Percentiles rank a stretch among this genome's conserved stretches.
Evolutionary conservation across 805 yeast species (phyloP).

Genomic region (Candida gorgasii): DNA sequence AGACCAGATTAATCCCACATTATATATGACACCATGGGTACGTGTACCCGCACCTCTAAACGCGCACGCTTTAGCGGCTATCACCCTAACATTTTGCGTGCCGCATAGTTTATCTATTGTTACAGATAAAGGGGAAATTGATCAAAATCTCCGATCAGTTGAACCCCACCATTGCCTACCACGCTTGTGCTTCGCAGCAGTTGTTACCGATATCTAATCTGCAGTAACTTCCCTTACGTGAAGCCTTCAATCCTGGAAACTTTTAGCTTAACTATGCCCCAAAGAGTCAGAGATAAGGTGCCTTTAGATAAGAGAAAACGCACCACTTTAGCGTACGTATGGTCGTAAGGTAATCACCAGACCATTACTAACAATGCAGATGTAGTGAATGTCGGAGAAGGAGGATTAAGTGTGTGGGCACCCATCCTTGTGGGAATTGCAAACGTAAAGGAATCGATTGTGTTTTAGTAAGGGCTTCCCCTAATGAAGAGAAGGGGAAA

Average conservation of each 20-base stretch:
- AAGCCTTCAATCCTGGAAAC: no score
- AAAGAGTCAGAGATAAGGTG: constrained; percentile 12
- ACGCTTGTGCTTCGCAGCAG: background rate
- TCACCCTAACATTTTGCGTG: no score
- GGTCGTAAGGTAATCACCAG: no score
- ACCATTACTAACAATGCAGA: background rate
- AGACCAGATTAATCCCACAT: background rate
- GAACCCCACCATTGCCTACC: no score
- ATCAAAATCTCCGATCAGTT: no score
- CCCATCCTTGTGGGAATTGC: constrained; percentile 13
- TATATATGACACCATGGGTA: constrained; percentile 4
- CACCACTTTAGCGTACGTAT: constrained; percentile 13
- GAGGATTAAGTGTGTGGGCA: background rate
- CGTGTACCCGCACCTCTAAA: constrained; percentile 1
- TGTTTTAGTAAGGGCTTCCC: constrained; percentile 13
- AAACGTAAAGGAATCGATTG: constrained; percentile 15
- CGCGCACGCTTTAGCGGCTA: no score
- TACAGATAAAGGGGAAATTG: background rate
- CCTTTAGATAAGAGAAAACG: constrained; percentile 13
- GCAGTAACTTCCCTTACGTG: no score
- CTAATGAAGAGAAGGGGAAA: constrained; percentile 2
- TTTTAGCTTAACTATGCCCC: no score
- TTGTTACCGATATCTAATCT: background rate
- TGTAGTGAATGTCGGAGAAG: constrained; percentile 6
- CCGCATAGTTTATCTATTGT: no score